Percentiles rank a stretch among this genome's conserved stretches.
These are phyloP conservation scores for Venturia aucupariae DNA, from an alignment of 2,329 filamentous ascomycete genomes.

Conservation along the genomic window DNA sequence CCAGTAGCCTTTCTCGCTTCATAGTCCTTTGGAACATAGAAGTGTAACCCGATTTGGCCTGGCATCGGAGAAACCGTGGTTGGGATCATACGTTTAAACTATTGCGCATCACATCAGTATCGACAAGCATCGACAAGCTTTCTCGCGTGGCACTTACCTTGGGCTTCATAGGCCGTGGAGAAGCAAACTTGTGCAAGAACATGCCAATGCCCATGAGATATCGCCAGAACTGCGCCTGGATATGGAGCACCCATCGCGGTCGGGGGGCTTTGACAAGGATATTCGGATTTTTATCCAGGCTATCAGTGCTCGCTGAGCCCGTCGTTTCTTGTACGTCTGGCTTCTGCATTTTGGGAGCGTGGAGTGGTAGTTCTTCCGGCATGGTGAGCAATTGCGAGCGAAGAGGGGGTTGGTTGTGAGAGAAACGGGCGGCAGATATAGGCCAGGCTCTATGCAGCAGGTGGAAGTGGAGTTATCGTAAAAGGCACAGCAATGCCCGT, in stretches of 20 bases:
- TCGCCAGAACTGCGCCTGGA: constrained; percentile 58
- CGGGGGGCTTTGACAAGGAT: constrained; percentile 19
- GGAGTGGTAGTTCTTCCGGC: not conserved
- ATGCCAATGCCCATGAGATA: constrained; percentile 60
- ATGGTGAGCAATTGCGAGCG: not conserved
- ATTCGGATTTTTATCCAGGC: not conserved
- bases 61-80: constrained; percentile 38
- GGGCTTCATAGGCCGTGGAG: constrained; percentile 51
- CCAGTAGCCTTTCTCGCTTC: constrained; percentile 17
- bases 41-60: constrained; percentile 45
- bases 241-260: constrained; percentile 50
- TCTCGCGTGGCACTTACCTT: not conserved
- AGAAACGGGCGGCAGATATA: not conserved
- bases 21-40: constrained; percentile 50
- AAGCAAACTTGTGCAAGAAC: constrained; percentile 54
- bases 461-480: not conserved
- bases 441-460: not conserved
- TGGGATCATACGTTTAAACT: constrained; percentile 49
- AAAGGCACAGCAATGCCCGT: not conserved
- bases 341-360: not conserved
- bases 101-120: constrained; percentile 13
- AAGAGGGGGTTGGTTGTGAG: not conserved
- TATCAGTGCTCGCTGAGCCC: not conserved
- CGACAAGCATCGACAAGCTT: not conserved
- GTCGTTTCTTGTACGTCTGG: not conserved